Base-by-base conservation (phyloP, 768 basidiomycete genomes). In the Lyophyllum atratum region DNA sequence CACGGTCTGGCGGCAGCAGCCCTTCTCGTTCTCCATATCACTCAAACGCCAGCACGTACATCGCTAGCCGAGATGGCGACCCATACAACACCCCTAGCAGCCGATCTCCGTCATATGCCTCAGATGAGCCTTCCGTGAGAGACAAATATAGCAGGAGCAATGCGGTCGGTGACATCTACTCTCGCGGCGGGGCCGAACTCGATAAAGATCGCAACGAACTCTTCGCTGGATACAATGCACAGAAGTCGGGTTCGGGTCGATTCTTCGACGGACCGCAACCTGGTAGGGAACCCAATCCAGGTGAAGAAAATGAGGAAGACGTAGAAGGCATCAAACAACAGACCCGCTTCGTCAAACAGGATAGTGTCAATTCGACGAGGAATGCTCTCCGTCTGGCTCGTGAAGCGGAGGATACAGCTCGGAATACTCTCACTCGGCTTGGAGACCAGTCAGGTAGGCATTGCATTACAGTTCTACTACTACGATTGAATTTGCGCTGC, bases 321-420 rank as follows among this genome's bases (percentile, higher is more conserved):
- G 78, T 95, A 7, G 96, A 98, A 75, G 93, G 89, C 21, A 97
- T 99, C 75, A 98, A 96, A 75, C 85, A 92, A 65, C 88, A 95
- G 73, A 93, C 91, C 58, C 82, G 87, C 55, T 91, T 83, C 66
- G 69, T 91, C 60, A 98, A 99, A 75, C 94, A 98, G 73, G 95
- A 98, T 64, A 90, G 87, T 68, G 87, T 95, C 46, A 87, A 85
- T 52, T 90, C 90, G 14, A 90, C 93, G 1, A 79, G 95, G 65
- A 98, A 98, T 72, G 95, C 96, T 10, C 79, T 99, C 52, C 82
- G 93, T 43, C 80, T 98, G 67, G 96, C 95, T 37, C 81, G 89
- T n/a, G 95, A 98, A 72, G 94, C 96, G 0, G 96, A 98, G 72
- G 96, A 98, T 70, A 96, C 93, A 15, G 96, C 92, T 34, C 78